Evolutionary conservation across 75 land plant species (phyloP), one percentile per base, ranked within the genome.

Genomic region (Picea sitchensis): DNA sequence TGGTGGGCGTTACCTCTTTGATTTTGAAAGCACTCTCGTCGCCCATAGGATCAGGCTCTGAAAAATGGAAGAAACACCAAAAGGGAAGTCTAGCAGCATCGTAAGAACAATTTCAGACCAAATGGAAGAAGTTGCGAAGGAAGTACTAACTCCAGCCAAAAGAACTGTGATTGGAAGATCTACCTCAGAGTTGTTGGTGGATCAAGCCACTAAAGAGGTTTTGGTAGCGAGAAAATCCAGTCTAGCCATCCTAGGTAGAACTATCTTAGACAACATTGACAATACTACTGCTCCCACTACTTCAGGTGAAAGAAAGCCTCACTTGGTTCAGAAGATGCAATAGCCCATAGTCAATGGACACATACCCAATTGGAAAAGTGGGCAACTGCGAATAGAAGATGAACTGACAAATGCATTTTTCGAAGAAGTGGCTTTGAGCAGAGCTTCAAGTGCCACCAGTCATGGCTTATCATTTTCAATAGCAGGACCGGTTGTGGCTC

Each of bases 401-500:
- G 76, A 74, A 12, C 4, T 23, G 13, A 21, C 14, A 8, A 14
- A 21, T 74, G 57, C 30, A 11, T 74, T 74, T 47, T 51, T 51
- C 7, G 58, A 51, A 21, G 76, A 51, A n/a, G 76, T 51, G 76
- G 32, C 59, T 0, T 36, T 41, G 12, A 74, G 76, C 15, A 47
- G n/a, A 17, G 36, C 57, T n/a, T 34, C 18, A 9, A 74, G 76
- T 54, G 47, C 76, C 14, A 36, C 1, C 3, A 51, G 14, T n/a
- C 59, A 21, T 74, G 76, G 76, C 12, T 74, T 74, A 3, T 74
- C 76, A 6, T 74, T 74, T 30, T 74, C 76, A n/a, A 74, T 74
- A 44, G 59, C 58, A 17, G 58, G 76, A 3, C 30, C 58, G 3
- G 76, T 26, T 23, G 17, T 74, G 57, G 31, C 76, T 51, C 58